phyloP scores from a whole-genome alignment of 1,284 basidiomycete species.

The Leccinum fallax region DNA sequence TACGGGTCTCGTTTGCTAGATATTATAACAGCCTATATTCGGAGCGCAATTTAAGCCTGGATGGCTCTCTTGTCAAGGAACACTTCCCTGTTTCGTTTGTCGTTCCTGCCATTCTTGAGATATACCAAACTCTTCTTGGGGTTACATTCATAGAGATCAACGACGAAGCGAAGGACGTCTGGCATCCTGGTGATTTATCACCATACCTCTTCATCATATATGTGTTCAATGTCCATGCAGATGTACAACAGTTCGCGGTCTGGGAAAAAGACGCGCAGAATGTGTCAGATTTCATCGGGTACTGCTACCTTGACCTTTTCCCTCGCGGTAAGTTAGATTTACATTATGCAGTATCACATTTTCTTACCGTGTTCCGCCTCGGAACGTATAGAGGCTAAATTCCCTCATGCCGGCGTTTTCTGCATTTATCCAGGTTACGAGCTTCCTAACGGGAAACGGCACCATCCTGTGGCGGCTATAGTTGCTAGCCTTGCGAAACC shows the following conservation, averaged over 20 bases:
- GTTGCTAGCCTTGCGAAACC: constrained; percentile 86
- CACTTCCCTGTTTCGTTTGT: constrained; percentile 85
- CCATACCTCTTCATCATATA: background rate
- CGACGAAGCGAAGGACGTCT: constrained; percentile 50
- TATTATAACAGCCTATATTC: constrained; percentile 76
- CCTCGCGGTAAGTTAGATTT: constrained; percentile 59
- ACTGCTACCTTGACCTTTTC: constrained; percentile 86
- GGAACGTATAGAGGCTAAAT: constrained; percentile 61
- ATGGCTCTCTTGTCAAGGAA: constrained; percentile 79
- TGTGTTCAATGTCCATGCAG: constrained; percentile 36
- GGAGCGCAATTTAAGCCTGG: constrained; percentile 66
- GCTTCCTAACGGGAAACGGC: constrained; percentile 54
- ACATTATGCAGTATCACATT: background rate
- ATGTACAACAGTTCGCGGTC: constrained; percentile 78
- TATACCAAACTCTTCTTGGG: constrained; percentile 79
- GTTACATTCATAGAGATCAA: constrained; percentile 72
- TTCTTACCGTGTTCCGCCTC: background rate
- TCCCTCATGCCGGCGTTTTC: constrained; percentile 86
- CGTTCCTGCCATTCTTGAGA: constrained; percentile 75
- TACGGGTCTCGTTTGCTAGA: constrained; percentile 16
- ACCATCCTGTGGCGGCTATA: constrained; percentile 77
- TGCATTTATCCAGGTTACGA: constrained; percentile 62
- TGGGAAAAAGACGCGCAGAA: constrained; percentile 78
- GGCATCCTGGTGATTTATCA: constrained; percentile 67
- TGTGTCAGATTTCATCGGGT: constrained; percentile 71